Base-by-base conservation (phyloP, 2,329 filamentous ascomycete species). In the Davidsoniella eucalypti region DNA sequence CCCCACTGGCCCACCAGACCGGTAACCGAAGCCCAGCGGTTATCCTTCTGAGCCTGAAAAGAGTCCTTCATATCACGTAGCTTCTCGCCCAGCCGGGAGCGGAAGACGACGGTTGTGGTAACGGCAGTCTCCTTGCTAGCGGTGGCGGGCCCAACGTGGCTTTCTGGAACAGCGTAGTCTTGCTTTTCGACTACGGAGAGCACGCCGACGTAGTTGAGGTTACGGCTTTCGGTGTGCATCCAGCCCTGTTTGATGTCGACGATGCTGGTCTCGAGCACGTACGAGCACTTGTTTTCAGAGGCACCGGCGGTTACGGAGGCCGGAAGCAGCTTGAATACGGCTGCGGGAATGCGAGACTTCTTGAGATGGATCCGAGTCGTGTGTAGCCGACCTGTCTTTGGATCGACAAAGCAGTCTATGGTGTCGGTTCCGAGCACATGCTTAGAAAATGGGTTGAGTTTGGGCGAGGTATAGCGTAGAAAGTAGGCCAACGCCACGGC, bases 401-500 rank as follows among this genome's bases (percentile, higher is more conserved):
- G 72, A 64, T 90, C 84, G 65, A 86, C 76, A 63, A 75, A 70
- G 56, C 79, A 82, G 45, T 78, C 76, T 63, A 92, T 85, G 59
- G 84, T 87, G 64, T 92, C 85, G 64, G 84, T 87, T 61, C 82
- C 86, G 58, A 87, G 70, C 49, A 92, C 85, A 67, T 92, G 85
- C 55, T 76, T 79, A 56, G 80, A 81, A 68, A 90, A 88, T 5
- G 85, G 85, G 61, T 90, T 92, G 56, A 76, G 67, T 56, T 76
- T 69, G 26, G 74, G 73, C 4, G 73, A 77, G 53, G 84, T 87
- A 67, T 92, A 92, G 56, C 85, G 84, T 46, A 92, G 80, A 67
- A 90, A 92, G 73, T 87, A 92, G 67, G 85, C 85, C 64, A 92
- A 80, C 45, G 84, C 87, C 55, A 92, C 85, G 63, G 84, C 84